Percentiles rank a stretch among this genome's conserved stretches.
phyloP scores from a whole-genome alignment of 495 filamentous ascomycete genomes.

The Penicillium odoratum region DNA sequence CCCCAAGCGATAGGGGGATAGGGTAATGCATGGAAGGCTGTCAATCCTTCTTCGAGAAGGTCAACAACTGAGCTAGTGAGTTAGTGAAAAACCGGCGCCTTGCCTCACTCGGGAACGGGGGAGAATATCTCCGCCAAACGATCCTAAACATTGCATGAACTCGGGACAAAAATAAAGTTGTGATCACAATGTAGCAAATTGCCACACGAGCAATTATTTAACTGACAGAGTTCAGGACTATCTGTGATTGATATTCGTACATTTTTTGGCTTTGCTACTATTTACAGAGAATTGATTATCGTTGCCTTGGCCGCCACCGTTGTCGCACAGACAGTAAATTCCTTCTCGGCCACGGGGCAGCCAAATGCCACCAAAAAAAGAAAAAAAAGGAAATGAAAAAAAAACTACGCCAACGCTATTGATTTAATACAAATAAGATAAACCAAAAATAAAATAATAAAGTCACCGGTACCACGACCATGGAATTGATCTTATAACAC shows the following conservation, averaged over 20 bases:
- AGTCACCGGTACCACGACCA: not conserved
- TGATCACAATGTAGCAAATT: not conserved
- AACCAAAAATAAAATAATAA: not conserved
- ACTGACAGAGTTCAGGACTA: not conserved
- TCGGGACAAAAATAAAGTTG: not conserved
- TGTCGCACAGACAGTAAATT: slow-evolving; percentile 9
- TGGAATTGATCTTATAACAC: not conserved
- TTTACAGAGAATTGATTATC: slow-evolving; percentile 1
- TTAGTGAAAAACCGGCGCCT: not conserved
- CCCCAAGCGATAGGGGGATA: slow-evolving; percentile 9
- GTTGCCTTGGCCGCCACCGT: slow-evolving; percentile 15
- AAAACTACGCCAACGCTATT: not conserved
- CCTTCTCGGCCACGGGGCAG: slow-evolving; percentile 3
- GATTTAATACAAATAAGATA: not conserved
- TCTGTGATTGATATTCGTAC: not conserved
- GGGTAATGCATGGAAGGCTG: slow-evolving; percentile 34
- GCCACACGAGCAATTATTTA: slow-evolving; percentile 1
- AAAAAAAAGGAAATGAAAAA: not conserved
- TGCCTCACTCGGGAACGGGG: slow-evolving; percentile 8
- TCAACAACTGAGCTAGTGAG: not conserved
- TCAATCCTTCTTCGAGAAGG: slow-evolving; percentile 28
- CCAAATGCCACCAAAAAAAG: not conserved
- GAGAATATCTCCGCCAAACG: not conserved
- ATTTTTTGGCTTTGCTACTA: slow-evolving; percentile 13
- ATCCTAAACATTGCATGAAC: not conserved